Evolutionary conservation across 2,329 filamentous ascomycete species (phyloP), one percentile per base, ranked within the genome.

Genomic region (Xylaria sp.): DNA sequence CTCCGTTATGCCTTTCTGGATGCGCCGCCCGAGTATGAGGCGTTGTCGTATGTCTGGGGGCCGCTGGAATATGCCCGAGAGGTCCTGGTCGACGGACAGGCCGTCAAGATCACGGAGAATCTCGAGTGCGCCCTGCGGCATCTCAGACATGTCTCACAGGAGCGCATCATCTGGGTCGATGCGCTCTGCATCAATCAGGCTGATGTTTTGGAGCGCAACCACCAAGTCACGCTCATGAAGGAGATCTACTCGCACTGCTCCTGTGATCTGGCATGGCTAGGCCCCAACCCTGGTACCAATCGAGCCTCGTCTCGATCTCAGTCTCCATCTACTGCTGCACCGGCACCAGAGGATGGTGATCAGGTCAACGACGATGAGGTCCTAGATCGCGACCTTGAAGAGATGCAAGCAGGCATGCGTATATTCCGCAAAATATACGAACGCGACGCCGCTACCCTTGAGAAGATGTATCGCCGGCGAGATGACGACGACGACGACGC

Each of bases 161-260:
- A 19, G 3, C 49, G 49, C 7, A 10, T 57, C 16, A 10, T 57
- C 11, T 58, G 56, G 56, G 56, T 49, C 10, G 56, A 58, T n/a
- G 56, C 56, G 9, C 11, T 58, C 16, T 58, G 42, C 11, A 58
- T 53, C 42, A 42, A 58, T 30, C 56, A 54, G 11, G 8, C 37
- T 2, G 30, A 53, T 18, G 19, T 54, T 1, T 7, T 23, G 1
- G 56, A 58, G 34, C 42, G 42, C 4, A 58, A 49, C 11, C 44
- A 53, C 23, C 56, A 58, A 37, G 50, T 58, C 3, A 49, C 42
- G 30, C 56, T 53, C 11, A 58, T 58, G 56, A 61, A 35, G 19
- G 30, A 47, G 2, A 55, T 55, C 8, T 55, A 55, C 46, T n/a
- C 19, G 19, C 39, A 11, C 4, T 55, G 53, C 42, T 30, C 7